Base-by-base conservation (phyloP, 345 rosid species). In the Lagerstroemia speciosa region DNA sequence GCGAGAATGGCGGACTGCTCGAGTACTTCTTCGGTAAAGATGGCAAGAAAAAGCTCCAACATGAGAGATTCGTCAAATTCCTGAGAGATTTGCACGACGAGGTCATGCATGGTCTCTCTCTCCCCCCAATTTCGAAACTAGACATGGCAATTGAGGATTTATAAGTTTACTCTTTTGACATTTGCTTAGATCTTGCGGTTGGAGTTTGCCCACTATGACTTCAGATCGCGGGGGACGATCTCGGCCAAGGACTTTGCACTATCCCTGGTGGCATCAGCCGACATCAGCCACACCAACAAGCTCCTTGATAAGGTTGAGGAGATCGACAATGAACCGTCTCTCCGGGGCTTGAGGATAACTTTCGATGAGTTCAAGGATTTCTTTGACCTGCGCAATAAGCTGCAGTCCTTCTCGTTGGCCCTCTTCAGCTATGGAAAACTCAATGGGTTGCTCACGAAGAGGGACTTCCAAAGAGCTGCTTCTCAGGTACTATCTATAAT, bases 401-500 rank as follows among this genome's bases (percentile, higher is more conserved):
- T 89, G 74, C 76, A 62, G 74, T 81, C 84, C n/a, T 82, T 89
- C 62, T 82, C 89, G 36, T 70, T 86, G 62, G 94, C 91, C 50
- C 80, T 89, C 55, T 86, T 89, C 63, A 85, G 89, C 60, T 82
- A 76, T 24, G 91, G 95, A 17, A 78, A 82, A 78, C 79, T 77
- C 20, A 86, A 74, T 65, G 88, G 88, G 61, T 68, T 76, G 69
- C 73, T 88, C 69, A 80, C 86, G 3, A 86, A 76, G 66, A 81
- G 66, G 55, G 95, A 89, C 70, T 84, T 89, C 75, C 85, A 89
- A 64, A 75, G 91, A 79, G 91, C 91, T 43, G 85, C 95, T 62
- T 80, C 86, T 26, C 79, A 85, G 66, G 93, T 87, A 62, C 38
- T 26, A 31, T 62, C 17, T 24, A 24, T 31, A 31, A 32, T 32